Evolutionary conservation across 495 filamentous ascomycete genomes (phyloP).

Genomic region (Penicillium ucsense): DNA sequence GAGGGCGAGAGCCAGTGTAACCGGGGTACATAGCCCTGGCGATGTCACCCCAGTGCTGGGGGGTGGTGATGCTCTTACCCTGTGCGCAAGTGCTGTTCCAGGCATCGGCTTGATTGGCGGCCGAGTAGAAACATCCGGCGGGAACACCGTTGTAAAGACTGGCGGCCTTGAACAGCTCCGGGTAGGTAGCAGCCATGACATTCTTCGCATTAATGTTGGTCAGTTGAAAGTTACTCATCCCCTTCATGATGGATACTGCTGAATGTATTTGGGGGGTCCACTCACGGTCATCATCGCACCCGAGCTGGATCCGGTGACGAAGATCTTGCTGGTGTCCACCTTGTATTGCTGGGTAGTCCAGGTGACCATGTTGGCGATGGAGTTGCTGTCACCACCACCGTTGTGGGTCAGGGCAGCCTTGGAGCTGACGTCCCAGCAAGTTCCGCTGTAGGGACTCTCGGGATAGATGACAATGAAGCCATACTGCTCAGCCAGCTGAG

Average conservation of each 20-base stretch:
- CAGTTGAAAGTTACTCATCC: background rate
- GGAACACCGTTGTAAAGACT: background rate
- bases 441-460: background rate
- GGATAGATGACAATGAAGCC: conserved; percentile 1
- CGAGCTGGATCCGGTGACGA: background rate
- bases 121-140: background rate
- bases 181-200: background rate
- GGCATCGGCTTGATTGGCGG: background rate
- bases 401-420: background rate
- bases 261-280: no score
- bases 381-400: background rate
- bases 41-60: background rate
- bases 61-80: background rate
- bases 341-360: background rate
- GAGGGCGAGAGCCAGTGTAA: background rate
- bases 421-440: conserved; percentile 1
- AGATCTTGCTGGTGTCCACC: background rate
- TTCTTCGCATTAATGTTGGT: background rate
- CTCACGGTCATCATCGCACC: background rate
- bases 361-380: background rate
- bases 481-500: background rate
- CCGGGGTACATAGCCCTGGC: background rate
- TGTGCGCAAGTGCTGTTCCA: background rate
- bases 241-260: no score
- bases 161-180: background rate